Conservation (phyloP, 768 basidiomycete genomes). For the Collybia mongolica region DNA sequence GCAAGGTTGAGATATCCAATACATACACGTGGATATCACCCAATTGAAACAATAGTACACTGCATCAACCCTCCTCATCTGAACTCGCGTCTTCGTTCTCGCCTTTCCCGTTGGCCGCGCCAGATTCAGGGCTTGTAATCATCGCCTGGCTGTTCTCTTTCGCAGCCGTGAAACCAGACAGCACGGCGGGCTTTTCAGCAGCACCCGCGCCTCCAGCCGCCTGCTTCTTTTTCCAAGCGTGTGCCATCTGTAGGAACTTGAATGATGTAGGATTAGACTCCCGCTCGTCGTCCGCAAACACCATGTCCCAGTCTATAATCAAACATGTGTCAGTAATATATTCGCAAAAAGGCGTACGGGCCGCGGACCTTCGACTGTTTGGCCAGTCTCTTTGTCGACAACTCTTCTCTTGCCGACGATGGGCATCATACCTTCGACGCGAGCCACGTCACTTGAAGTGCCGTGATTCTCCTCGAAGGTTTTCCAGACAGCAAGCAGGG, state of each 20-base stretch:
- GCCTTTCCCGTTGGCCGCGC: conserved; percentile 28
- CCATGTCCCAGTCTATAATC: conserved; percentile 84
- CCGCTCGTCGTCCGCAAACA: conserved; percentile 94
- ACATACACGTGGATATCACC: too few relatives aligned
- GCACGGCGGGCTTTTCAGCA: conserved; percentile 25
- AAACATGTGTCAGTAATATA: background rate
- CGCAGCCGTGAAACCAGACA: conserved; percentile 52
- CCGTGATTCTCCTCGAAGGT: conserved; percentile 86
- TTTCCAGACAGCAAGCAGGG: conserved; percentile 94
- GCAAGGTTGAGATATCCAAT: too few relatives aligned
- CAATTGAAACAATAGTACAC: too few relatives aligned
- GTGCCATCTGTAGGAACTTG: conserved; percentile 95
- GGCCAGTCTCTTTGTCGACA: conserved; percentile 82
- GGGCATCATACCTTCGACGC: conserved; percentile 93
- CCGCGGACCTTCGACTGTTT: conserved; percentile 77
- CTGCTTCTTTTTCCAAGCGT: conserved; percentile 76
- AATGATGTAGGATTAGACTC: conserved; percentile 91
- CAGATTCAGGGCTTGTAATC: background rate
- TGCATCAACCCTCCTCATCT: conserved; percentile 22
- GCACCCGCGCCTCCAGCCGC: conserved; percentile 29
- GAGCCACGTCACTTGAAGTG: conserved; percentile 64
- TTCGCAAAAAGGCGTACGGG: background rate
- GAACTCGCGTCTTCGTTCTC: conserved; percentile 58
- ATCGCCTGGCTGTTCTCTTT: too few relatives aligned
- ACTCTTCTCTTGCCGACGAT: conserved; percentile 82